Evolutionary conservation across 306 rosid genomes (phyloP), one percentile per base, ranked within the genome.

Genomic region (Luffa acutangula): DNA sequence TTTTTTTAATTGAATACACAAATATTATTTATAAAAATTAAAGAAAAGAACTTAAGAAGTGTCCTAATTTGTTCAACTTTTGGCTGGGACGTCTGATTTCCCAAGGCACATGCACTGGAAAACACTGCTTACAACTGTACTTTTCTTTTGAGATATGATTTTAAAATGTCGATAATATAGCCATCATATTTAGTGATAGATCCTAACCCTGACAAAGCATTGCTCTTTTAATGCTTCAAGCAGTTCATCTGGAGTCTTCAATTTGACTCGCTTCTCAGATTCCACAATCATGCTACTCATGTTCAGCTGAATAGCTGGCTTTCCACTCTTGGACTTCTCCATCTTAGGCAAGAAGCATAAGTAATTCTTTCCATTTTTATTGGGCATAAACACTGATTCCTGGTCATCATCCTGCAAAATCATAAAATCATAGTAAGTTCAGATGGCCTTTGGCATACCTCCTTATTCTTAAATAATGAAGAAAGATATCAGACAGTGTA

Each of bases 161-260:
- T 37, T 75, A 75, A 15, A 75, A 75, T 36, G 5, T 7, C n/a
- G 9, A 75, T 6, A 31, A 52, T 13, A 52, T 9, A 52, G 41
- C 52, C 78, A 49, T 17, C 17, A 34, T 60, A 15, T 41, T 18
- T 52, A 53, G 79, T 60, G 43, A 71, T 52, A 72, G 80, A 81
- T 85, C 88, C 88, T 85, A 82, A 94, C 99, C 84, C 97, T 83
- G 75, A 88, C 18, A 85, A 91, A 84, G 85, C 99, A 93, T 79
- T 17, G 87, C 20, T 82, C 99, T 92, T 87, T 88, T 73, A 93
- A 87, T 70, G 81, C 91, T 91, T 91, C 97, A 70, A 95, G 93
- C 81, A 95, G 84, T 78, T 95, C 97, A 88, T 95, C 99, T 3
- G 99, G 97, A 5, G 99, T 95, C 93, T 91, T 95, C 86, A 93